A percentile compares a stretch with the other conserved stretches of the same genome.
These are phyloP conservation scores for Arabidopsis hybrid DNA, from an alignment of 441 rosid species.

Conservation along the genomic window DNA sequence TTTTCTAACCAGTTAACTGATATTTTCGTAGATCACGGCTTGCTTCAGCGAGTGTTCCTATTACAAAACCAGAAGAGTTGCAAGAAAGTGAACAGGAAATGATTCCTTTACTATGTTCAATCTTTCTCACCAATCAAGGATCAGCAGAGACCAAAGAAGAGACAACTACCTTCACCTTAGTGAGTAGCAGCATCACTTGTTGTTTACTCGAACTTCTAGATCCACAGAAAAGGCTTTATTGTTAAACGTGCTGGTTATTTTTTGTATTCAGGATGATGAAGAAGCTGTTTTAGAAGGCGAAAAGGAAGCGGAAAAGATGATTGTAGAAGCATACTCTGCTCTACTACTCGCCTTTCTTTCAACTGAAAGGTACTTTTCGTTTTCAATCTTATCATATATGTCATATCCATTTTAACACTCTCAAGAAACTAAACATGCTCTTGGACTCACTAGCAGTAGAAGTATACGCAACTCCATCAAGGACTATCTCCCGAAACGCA, in stretches of 20 bases:
- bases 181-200: slow-evolving; percentile 52
- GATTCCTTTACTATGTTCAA: slow-evolving; percentile 86
- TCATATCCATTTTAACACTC: slow-evolving; percentile 12
- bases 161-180: slow-evolving; percentile 63
- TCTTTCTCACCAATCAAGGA: slow-evolving; percentile 88
- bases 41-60: slow-evolving; percentile 70
- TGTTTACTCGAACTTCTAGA: slow-evolving; percentile 24
- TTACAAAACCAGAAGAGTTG: slow-evolving; percentile 61
- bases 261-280: slow-evolving; percentile 70
- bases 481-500: slow-evolving; percentile 76
- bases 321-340: slow-evolving; percentile 96
- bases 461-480: slow-evolving; percentile 81
- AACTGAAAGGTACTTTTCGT: slow-evolving; percentile 75
- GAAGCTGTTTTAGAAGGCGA: slow-evolving; percentile 86
- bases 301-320: slow-evolving; percentile 99
- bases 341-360: slow-evolving; percentile 98
- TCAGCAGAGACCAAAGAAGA: slow-evolving; percentile 76
- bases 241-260: slow-evolving; percentile 1
- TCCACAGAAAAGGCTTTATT: slow-evolving; percentile 4
- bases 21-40: slow-evolving; percentile 72
- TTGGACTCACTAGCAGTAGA: slow-evolving; percentile 61
- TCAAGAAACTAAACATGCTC: slow-evolving; percentile 31
- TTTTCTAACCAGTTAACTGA: slow-evolving; percentile 18
- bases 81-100: slow-evolving; percentile 63
- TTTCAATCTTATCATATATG: slow-evolving; percentile 1